A percentile compares a stretch with the other conserved stretches of the same genome.
phyloP scores from a whole-genome alignment of 2,329 filamentous ascomycete genomes.

The Huntiella moniliformis region DNA sequence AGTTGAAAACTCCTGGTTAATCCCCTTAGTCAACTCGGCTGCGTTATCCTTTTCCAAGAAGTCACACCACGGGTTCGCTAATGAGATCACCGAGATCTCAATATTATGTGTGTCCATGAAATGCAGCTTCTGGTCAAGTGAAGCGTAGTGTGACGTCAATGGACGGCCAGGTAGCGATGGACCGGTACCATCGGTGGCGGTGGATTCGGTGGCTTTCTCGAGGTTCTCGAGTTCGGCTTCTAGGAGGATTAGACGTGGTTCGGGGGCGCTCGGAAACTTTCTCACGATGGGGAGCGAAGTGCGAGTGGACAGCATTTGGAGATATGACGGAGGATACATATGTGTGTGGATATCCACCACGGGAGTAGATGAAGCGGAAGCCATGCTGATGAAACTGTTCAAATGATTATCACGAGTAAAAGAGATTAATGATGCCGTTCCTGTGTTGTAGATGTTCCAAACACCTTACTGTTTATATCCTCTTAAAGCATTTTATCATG shows the following conservation, averaged over 20 bases:
- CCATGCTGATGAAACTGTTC: slow-evolving; percentile 16
- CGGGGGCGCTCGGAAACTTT: slow-evolving; percentile 35
- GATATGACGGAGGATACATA: slow-evolving; percentile 48
- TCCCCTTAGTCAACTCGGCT: slow-evolving; percentile 29
- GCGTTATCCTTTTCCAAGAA: slow-evolving; percentile 46
- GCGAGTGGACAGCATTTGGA: slow-evolving; percentile 39
- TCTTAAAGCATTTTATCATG: too few species aligned
- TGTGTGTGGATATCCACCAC: slow-evolving; percentile 52
- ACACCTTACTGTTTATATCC: too few species aligned
- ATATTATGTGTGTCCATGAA: slow-evolving; percentile 82
- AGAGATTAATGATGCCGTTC: too few species aligned
- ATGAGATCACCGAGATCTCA: slow-evolving; percentile 64
- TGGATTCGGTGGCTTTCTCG: slow-evolving; percentile 24
- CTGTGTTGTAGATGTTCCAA: too few species aligned
- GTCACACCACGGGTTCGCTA: slow-evolving; percentile 90
- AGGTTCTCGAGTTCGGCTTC: slow-evolving; percentile 28
- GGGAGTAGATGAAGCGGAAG: slow-evolving; percentile 17
- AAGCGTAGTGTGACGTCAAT: slow-evolving; percentile 66
- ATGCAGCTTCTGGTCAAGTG: slow-evolving; percentile 57
- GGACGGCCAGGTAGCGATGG: slow-evolving; percentile 55
- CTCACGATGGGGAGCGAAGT: slow-evolving; percentile 51
- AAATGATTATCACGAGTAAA: too few species aligned
- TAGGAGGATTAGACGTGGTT: slow-evolving; percentile 49
- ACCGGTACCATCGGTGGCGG: slow-evolving; percentile 16
- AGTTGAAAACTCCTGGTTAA: slow-evolving; percentile 61